phyloP scores from a whole-genome alignment of 1,139 yeast species.

The Taphrina populina region DNA sequence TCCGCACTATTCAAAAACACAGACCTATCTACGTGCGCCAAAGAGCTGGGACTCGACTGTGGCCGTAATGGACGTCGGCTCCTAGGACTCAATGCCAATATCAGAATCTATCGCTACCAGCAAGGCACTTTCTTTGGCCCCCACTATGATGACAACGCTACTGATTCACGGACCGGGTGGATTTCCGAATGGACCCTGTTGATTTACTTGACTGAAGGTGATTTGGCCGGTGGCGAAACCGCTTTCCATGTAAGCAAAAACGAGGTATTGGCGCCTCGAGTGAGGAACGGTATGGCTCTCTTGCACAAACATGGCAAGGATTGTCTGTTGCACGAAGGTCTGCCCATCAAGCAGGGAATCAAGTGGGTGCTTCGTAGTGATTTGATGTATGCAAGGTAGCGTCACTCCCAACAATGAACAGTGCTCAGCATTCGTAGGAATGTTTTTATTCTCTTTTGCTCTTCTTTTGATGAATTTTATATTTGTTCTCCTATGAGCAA shows the following conservation, averaged over 20 bases:
- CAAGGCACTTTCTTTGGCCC: slow-evolving; percentile 63
- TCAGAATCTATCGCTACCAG: slow-evolving; percentile 57
- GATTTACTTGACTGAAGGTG: slow-evolving; percentile 56
- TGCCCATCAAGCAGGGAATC: slow-evolving; percentile 54
- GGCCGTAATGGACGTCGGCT: slow-evolving; percentile 48
- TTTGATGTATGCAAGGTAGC: slow-evolving; percentile 47
- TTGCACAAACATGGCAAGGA: slow-evolving; percentile 68
- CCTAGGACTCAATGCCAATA: slow-evolving; percentile 57
- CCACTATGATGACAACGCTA: slow-evolving; percentile 63
- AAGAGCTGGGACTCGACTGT: slow-evolving; percentile 41
- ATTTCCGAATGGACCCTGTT: slow-evolving; percentile 49
- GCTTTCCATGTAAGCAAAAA: slow-evolving; percentile 51
- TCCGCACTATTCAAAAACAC: slow-evolving; percentile 36
- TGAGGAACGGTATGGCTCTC: slow-evolving; percentile 59
- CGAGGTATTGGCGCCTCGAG: slow-evolving; percentile 49
- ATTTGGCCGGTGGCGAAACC: slow-evolving; percentile 65
- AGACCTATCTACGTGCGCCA: slow-evolving; percentile 40
- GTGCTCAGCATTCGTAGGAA: not conserved
- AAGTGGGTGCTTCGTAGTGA: slow-evolving; percentile 70
- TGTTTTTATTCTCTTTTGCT: too few relatives aligned
- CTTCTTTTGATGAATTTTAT: not conserved
- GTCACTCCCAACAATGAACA: not conserved
- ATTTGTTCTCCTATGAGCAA: not conserved
- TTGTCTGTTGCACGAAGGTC: slow-evolving; percentile 63
- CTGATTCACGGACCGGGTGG: slow-evolving; percentile 44